Conservation (phyloP, 1,139 yeast species). For the Casaregolazyma lundiana region DNA sequence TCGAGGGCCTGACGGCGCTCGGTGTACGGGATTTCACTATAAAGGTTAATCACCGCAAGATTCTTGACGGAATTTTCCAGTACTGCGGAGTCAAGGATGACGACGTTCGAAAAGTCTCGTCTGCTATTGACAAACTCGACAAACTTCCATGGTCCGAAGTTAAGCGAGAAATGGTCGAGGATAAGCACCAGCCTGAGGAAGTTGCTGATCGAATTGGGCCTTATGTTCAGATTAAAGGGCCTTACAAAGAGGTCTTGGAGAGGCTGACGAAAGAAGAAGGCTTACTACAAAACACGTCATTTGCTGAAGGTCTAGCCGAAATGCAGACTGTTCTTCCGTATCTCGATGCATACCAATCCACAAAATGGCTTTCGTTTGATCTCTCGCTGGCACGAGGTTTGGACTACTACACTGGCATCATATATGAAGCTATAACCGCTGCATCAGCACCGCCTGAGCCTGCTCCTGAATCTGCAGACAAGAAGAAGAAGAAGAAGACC, state of each 20-base stretch:
- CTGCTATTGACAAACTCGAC: slow-evolving; percentile 95
- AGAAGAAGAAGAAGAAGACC: slow-evolving; percentile 28
- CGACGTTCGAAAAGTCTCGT: slow-evolving; percentile 87
- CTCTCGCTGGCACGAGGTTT: slow-evolving; percentile 94
- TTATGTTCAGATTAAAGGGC: slow-evolving; percentile 79
- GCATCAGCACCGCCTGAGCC: slow-evolving; percentile 85
- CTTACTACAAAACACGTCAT: slow-evolving; percentile 60
- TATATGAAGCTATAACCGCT: slow-evolving; percentile 90
- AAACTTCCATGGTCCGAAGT: slow-evolving; percentile 94
- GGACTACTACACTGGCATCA: slow-evolving; percentile 94
- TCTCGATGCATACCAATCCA: slow-evolving; percentile 72
- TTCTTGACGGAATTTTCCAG: slow-evolving; percentile 90
- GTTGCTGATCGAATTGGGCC: slow-evolving; percentile 92
- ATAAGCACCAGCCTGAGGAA: slow-evolving; percentile 82
- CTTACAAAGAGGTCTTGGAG: slow-evolving; percentile 62
- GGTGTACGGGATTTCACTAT: slow-evolving; percentile 87
- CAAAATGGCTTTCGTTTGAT: slow-evolving; percentile 68
- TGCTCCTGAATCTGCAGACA: slow-evolving; percentile 37
- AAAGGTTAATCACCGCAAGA: slow-evolving; percentile 90
- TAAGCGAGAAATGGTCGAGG: slow-evolving; percentile 84
- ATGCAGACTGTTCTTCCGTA: slow-evolving; percentile 71
- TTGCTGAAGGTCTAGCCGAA: slow-evolving; percentile 76
- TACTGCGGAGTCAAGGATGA: slow-evolving; percentile 93
- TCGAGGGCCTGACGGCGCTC: slow-evolving; percentile 76
- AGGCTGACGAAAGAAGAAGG: slow-evolving; percentile 52